phyloP scores from a whole-genome alignment of 164 flowering plant genomes.

The Kalanchoe fedtschenkoi region DNA sequence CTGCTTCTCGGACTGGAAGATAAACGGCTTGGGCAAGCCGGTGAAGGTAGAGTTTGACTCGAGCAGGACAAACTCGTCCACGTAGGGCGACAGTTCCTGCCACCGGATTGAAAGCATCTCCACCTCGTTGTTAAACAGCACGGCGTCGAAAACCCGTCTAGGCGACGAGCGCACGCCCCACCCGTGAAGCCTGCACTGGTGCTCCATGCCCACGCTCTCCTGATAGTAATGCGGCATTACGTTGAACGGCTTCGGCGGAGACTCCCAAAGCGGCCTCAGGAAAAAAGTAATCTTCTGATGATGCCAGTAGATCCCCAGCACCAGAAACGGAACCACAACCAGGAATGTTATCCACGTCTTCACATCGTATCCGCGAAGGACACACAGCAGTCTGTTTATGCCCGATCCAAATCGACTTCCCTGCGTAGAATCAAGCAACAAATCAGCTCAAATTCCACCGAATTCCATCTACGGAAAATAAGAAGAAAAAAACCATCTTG shows the following conservation, averaged over 20 bases:
- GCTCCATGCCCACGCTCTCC: neutral
- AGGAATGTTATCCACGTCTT: slow-evolving; percentile 1
- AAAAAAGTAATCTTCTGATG: slow-evolving; percentile 1
- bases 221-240: neutral
- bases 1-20: neutral
- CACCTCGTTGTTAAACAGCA: neutral
- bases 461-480: neutral
- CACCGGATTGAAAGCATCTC: neutral
- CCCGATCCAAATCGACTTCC: slow-evolving; percentile 6
- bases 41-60: neutral
- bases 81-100: neutral
- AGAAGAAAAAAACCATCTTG: neutral
- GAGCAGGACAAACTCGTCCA: neutral
- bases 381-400: neutral
- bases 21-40: neutral
- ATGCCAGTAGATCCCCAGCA: neutral
- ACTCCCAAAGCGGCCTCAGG: neutral
- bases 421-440: slow-evolving; percentile 9
- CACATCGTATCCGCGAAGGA: neutral
- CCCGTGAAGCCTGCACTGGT: neutral
- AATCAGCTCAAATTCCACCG: neutral
- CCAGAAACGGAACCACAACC: neutral
- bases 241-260: slow-evolving; percentile 2
- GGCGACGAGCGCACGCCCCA: neutral
- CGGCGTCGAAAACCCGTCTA: neutral